These are phyloP conservation scores for Pezicula rhizophila DNA, from an alignment of 2,329 filamentous ascomycete species.

Conservation along the genomic window DNA sequence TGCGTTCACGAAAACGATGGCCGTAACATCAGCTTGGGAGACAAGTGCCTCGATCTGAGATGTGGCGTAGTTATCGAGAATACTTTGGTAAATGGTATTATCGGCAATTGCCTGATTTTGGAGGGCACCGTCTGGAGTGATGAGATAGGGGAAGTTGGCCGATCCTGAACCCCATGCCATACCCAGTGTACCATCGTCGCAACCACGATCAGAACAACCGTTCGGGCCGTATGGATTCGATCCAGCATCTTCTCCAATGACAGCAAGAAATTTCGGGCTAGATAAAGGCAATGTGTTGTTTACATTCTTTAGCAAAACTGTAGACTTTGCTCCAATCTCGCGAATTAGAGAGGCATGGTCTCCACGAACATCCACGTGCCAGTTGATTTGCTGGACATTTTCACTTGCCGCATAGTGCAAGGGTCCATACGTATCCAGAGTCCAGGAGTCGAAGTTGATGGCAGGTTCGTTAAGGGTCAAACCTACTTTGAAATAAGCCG, in stretches of 20 bases:
- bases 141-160: conserved; percentile 68
- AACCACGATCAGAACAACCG: conserved; percentile 54
- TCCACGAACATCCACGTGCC: conserved; percentile 75
- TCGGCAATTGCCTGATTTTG: conserved; percentile 57
- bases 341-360: conserved; percentile 71
- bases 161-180: conserved; percentile 78
- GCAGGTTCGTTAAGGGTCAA: conserved; percentile 38
- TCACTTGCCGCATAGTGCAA: conserved; percentile 57
- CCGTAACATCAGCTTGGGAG: conserved; percentile 55
- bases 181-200: conserved; percentile 56
- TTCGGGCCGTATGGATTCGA: conserved; percentile 71
- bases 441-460: conserved; percentile 89
- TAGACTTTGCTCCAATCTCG: conserved; percentile 70
- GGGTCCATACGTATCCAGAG: conserved; percentile 65
- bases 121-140: conserved; percentile 70
- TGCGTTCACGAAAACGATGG: conserved; percentile 87
- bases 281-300: conserved; percentile 68
- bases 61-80: conserved; percentile 62
- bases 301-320: conserved; percentile 83
- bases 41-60: conserved; percentile 59
- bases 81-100: conserved; percentile 56
- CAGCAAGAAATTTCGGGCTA: conserved; percentile 67
- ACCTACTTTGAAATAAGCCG: conserved; percentile 62
- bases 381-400: conserved; percentile 64
- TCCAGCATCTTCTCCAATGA: conserved; percentile 80